Conservation (phyloP, 345 rosid species). For the Euphorbia peplus region DNA sequence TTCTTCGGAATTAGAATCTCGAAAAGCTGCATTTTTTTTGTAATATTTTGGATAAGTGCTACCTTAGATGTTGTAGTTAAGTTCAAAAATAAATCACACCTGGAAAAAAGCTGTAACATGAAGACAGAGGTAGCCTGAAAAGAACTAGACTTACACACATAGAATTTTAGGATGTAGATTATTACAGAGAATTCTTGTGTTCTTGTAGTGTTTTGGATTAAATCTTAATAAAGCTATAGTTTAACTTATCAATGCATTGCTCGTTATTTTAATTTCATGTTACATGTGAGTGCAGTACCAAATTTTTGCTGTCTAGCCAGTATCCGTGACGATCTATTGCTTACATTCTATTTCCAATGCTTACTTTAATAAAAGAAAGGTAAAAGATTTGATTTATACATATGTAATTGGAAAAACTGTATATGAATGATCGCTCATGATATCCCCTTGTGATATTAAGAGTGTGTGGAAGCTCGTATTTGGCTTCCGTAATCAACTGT, state of each 20-base stretch:
- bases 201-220: conserved; percentile 32
- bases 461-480: not conserved
- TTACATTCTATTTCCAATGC: not conserved
- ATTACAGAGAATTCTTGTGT: conserved; percentile 33
- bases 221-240: conserved; percentile 19
- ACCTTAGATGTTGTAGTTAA: conserved; percentile 28
- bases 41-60: conserved; percentile 27
- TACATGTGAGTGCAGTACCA: not conserved
- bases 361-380: not conserved
- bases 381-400: too few relatives aligned
- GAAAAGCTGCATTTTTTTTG: conserved; percentile 18
- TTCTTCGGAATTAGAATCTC: conserved; percentile 16
- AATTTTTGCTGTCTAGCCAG: not conserved
- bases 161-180: conserved; percentile 32
- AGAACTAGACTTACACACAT: conserved; percentile 33
- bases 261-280: not conserved
- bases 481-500: not conserved
- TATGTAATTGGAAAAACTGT: too few relatives aligned
- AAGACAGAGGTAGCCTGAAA: conserved; percentile 31
- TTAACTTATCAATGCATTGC: conserved; percentile 13
- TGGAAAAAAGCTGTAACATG: conserved; percentile 28
- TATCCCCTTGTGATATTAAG: not conserved
- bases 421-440: not conserved
- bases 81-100: conserved; percentile 22
- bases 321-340: not conserved